Evolutionary conservation across 208 protist species (phyloP).

Genomic region (Acanthamoeba rhysodes): DNA sequence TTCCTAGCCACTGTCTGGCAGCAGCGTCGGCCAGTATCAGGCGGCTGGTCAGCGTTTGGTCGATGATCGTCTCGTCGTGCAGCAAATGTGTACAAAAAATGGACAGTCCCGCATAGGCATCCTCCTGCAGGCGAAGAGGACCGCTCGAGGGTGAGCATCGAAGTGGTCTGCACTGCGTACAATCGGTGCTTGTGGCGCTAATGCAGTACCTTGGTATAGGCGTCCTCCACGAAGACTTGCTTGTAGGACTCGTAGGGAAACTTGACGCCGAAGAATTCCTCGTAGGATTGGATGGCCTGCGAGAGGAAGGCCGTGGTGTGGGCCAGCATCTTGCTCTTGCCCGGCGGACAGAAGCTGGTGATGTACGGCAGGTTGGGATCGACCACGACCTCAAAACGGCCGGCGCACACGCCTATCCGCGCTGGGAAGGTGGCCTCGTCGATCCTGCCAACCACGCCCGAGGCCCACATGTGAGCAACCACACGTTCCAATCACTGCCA

Average conservation of each 20-base stretch:
- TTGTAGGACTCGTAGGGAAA: constrained; percentile 82
- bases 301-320: constrained; percentile 75
- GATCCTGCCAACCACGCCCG: neutral
- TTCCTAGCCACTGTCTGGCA: constrained; percentile 77
- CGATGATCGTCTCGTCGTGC: constrained; percentile 77
- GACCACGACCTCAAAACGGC: constrained; percentile 33
- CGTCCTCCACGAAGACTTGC: constrained; percentile 84
- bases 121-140: neutral
- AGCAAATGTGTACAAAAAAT: constrained; percentile 80
- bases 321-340: constrained; percentile 15
- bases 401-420: constrained; percentile 12
- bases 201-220: neutral
- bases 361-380: constrained; percentile 12
- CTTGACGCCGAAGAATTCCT: constrained; percentile 80
- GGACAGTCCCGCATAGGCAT: constrained; percentile 57
- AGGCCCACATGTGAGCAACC: too few relatives aligned
- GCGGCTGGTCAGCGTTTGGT: constrained; percentile 81
- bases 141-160: neutral
- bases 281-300: constrained; percentile 77
- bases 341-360: constrained; percentile 44
- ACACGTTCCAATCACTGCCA: too few relatives aligned
- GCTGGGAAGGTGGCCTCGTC: constrained; percentile 10
- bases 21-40: constrained; percentile 8
- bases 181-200: neutral
- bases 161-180: neutral